phyloP scores from a whole-genome alignment of 148 eudicot species.

The Rhododendron vialii region DNA sequence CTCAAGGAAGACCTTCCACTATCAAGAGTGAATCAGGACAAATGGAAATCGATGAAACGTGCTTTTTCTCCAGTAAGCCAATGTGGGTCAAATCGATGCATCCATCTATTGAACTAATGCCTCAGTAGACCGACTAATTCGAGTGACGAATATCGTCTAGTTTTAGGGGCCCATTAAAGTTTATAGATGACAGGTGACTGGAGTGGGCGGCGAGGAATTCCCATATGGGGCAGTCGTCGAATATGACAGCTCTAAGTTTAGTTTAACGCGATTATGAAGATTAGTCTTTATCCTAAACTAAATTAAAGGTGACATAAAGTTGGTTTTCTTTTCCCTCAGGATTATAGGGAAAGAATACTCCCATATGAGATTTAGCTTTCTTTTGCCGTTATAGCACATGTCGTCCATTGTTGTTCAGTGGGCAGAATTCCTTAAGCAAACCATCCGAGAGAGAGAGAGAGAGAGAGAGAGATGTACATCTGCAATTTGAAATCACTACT shows the following conservation, averaged over 20 bases:
- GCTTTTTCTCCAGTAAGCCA: too few species aligned
- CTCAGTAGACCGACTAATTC: neutral
- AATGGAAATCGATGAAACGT: too few species aligned
- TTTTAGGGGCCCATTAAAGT: neutral
- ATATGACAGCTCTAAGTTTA: neutral
- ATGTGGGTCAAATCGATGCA: too few species aligned
- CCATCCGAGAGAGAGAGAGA: neutral
- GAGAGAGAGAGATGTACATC: slow-evolving; percentile 32
- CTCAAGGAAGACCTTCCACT: neutral
- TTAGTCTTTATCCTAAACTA: neutral
- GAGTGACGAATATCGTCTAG: neutral
- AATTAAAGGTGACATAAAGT: neutral
- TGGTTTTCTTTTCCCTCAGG: neutral
- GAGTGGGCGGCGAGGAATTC: neutral
- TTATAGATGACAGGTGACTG: neutral
- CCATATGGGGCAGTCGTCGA: neutral
- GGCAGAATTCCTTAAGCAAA: slow-evolving; percentile 22
- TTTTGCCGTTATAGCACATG: slow-evolving; percentile 30
- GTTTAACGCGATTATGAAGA: neutral
- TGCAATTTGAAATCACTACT: slow-evolving; percentile 24
- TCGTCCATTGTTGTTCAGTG: slow-evolving; percentile 32
- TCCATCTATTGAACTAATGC: neutral
- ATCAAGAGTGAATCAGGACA: neutral
- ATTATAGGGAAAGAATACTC: neutral
- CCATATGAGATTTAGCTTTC: slow-evolving; percentile 2